Evolutionary conservation across 805 yeast genomes (phyloP), one percentile per base, ranked within the genome.

Genomic region (Wickerhamiella siamensis): DNA sequence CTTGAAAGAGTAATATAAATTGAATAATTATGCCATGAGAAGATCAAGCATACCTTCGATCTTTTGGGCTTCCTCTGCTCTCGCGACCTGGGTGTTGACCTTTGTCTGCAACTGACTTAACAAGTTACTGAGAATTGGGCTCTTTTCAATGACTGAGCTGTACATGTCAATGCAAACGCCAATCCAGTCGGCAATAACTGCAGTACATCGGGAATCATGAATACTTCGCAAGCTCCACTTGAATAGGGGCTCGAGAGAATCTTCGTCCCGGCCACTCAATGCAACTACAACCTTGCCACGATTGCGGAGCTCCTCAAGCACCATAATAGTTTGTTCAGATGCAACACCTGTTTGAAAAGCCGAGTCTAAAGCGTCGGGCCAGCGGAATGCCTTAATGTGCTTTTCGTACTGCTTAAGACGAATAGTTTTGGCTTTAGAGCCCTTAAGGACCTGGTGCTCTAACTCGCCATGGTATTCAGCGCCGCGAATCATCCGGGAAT

Each of bases 31-130:
- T 5, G 56, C 58, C 45, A 86, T 78, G 53, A 88, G 67, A 51
- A 91, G 62, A 61, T 84, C 93, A 52, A 91, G 66, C 96, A 91
- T 91, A 42, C 98, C 98, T 53, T 81, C 84, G 35, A 91, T 75
- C 57, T 76, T 79, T 58, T 79, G 81, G 5, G 96, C 94, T 57
- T 87, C 95, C 56, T 75, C 74, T 35, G 95, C 82, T 55, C 80
- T 77, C 43, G 70, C 71, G 19, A 86, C 74, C 61, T 88, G 96
- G 27, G 63, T 57, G 43, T 70, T 72, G 21, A 88, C 68, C 52
- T 74, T 75, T 5, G 41, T 40, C 33, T 70, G 67, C 47, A 91
- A 64, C 43, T 72, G 71, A 39, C 67, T 62, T 37, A 86, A 62
- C 40, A 83, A 66, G 51, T 81, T 91, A 50, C 80, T 86, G 48